These are phyloP conservation scores for Rhizoclosmatium globosum DNA, from an alignment of 192 early-diverging fungal species.

Conservation along the genomic window DNA sequence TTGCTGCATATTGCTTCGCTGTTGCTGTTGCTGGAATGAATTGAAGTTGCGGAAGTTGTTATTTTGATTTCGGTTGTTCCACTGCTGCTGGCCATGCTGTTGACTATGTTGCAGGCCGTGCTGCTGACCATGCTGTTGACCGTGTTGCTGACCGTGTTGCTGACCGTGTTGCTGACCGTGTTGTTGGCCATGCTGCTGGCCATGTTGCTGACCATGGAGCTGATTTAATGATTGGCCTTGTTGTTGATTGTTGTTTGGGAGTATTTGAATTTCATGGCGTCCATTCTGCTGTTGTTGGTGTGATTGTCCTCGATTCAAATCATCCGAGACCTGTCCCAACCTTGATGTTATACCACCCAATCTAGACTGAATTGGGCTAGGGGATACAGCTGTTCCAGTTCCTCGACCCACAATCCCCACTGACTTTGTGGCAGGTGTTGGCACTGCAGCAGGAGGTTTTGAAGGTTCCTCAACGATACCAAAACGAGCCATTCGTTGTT, in stretches of 20 bases:
- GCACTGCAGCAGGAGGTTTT: background rate
- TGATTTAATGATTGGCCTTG: background rate
- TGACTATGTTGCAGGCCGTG: constrained; percentile 3
- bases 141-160: background rate
- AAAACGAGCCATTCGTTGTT: background rate
- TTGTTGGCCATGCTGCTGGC: background rate
- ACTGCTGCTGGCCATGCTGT: background rate
- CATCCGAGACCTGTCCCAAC: background rate
- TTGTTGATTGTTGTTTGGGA: background rate
- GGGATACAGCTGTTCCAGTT: background rate
- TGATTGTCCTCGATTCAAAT: background rate
- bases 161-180: background rate
- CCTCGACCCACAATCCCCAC: constrained; percentile 6
- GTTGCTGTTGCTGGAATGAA: background rate
- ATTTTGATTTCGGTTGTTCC: background rate
- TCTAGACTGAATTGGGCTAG: background rate
- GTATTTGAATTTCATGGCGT: background rate
- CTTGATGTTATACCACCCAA: background rate
- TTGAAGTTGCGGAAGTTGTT: background rate
- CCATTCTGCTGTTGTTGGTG: background rate
- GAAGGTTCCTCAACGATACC: background rate
- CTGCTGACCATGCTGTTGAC: constrained; percentile 16
- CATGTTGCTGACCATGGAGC: background rate
- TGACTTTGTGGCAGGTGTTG: background rate
- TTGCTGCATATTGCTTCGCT: background rate